Percentiles rank a stretch among this genome's conserved stretches.
These are phyloP conservation scores for Hyparrhenia diplandra DNA, from an alignment of 176 grass and related monocot genomes.

Conservation along the genomic window DNA sequence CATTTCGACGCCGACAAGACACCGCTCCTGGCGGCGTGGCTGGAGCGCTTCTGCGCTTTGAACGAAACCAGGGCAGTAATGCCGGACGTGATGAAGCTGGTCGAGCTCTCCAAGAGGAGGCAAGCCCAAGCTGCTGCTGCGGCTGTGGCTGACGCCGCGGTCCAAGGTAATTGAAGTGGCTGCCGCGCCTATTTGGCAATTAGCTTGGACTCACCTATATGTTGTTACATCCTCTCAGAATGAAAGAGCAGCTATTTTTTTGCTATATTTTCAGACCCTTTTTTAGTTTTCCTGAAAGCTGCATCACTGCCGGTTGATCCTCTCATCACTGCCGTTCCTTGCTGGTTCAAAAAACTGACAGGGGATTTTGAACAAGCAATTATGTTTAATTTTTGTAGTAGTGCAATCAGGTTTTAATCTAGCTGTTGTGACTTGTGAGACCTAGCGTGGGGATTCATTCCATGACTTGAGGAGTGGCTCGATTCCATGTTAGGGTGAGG, in stretches of 20 bases:
- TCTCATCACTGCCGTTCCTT: no score
- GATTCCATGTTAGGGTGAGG: no score
- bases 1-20: constrained; percentile 23
- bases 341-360: no score
- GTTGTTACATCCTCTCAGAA: background rate
- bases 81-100: constrained; percentile 17
- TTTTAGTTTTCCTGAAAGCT: no score
- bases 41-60: constrained; percentile 21
- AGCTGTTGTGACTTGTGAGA: no score
- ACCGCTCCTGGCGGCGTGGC: constrained; percentile 37
- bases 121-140: constrained; percentile 3
- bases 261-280: background rate
- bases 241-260: background rate
- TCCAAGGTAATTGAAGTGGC: background rate
- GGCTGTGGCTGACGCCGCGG: background rate
- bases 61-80: constrained; percentile 14
- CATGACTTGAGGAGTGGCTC: no score
- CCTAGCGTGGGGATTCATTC: no score
- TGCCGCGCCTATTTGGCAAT: no score
- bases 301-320: no score
- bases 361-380: no score
- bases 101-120: constrained; percentile 13
- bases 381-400: no score
- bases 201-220: background rate
- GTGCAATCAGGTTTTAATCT: no score